These are phyloP conservation scores for Pseudocercospora ulei DNA, from an alignment of 2,329 filamentous ascomycete genomes.

Conservation along the genomic window DNA sequence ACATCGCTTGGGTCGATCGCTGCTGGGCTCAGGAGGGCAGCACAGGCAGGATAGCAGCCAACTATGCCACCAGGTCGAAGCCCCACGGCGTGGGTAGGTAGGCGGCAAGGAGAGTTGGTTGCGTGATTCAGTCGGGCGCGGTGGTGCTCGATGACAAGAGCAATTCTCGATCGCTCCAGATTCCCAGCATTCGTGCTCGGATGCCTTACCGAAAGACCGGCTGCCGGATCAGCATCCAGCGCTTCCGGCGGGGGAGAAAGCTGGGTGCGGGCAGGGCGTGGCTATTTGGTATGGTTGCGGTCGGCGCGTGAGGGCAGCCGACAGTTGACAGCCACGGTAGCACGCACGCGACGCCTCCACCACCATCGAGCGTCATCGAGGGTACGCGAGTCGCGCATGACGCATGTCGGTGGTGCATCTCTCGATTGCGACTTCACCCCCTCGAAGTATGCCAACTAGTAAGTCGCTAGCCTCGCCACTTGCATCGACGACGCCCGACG, in stretches of 20 bases:
- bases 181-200: not conserved
- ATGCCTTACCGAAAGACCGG: constrained; percentile 2
- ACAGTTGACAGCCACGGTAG: constrained; percentile 1
- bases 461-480: not conserved
- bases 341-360: constrained; percentile 1
- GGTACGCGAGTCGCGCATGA: constrained; percentile 1
- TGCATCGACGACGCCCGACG: no score
- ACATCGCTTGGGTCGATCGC: not conserved
- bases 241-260: constrained; percentile 4
- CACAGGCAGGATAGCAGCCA: not conserved
- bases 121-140: no score
- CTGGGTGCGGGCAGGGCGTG: no score
- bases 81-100: no score
- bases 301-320: no score
- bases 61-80: no score
- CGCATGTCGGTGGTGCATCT: constrained; percentile 6
- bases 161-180: constrained; percentile 5
- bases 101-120: no score
- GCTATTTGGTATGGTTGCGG: no score
- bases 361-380: constrained; percentile 3
- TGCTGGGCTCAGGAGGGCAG: constrained; percentile 4
- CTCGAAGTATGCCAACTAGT: constrained; percentile 1
- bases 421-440: constrained; percentile 2
- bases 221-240: constrained; percentile 3
- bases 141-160: constrained; percentile 1